Percentiles rank a stretch among this genome's conserved stretches.
Conservation (phyloP, 2,329 filamentous ascomycete genomes). For the Alternaria sp. region DNA sequence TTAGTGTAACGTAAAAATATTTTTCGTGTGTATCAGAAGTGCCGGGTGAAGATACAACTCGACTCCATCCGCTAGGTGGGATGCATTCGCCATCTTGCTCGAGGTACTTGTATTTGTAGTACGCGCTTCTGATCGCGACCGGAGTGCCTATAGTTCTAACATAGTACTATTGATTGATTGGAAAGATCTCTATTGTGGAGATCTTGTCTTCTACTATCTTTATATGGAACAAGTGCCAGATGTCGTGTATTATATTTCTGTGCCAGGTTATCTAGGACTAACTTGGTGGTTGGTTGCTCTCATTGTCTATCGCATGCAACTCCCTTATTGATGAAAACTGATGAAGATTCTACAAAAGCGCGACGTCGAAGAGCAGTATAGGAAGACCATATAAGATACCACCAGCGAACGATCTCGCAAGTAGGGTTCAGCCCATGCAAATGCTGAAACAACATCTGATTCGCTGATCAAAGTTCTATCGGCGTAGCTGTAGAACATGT, state of each 20-base stretch:
- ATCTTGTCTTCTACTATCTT: background rate
- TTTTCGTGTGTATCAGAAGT: background rate
- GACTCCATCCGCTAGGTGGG: background rate
- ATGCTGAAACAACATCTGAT: background rate
- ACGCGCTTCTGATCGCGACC: background rate
- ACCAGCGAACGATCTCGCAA: background rate
- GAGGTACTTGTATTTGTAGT: background rate
- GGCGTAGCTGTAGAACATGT: no score
- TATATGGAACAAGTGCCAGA: no score
- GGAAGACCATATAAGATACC: background rate
- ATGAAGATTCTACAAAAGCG: background rate
- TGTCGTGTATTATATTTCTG: background rate
- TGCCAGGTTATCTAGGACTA: background rate
- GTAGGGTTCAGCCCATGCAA: background rate
- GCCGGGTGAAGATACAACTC: background rate
- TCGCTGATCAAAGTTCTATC: background rate
- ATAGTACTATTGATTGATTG: background rate
- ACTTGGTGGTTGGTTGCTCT: background rate
- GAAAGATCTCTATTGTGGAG: background rate
- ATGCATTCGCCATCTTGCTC: background rate
- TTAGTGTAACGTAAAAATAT: background rate
- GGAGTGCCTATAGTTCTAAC: background rate
- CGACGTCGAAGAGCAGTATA: background rate
- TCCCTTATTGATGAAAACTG: background rate
- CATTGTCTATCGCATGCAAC: background rate